Conservation (phyloP, 306 rosid species). For the Lotus japonicus region DNA sequence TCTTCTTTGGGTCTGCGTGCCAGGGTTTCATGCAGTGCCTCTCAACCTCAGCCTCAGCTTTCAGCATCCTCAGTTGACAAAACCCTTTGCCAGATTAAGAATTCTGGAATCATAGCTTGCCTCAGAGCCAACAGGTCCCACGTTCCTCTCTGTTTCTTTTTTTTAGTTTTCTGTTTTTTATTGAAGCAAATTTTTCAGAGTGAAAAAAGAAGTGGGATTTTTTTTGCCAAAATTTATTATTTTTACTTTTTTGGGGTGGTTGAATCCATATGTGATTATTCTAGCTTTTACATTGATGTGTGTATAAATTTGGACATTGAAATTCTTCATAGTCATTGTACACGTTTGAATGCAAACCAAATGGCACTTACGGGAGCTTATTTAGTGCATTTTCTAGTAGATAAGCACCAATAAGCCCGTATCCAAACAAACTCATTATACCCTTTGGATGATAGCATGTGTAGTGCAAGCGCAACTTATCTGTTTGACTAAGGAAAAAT, state of each 20-base stretch:
- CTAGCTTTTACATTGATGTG: background rate
- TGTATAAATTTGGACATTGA: background rate
- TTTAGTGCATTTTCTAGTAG: too few relatives aligned
- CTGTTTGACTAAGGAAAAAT: too few relatives aligned
- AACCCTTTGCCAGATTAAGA: slow-evolving; percentile 43
- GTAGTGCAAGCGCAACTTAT: too few relatives aligned
- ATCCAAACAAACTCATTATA: too few relatives aligned
- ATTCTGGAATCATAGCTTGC: slow-evolving; percentile 86
- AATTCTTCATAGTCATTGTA: too few relatives aligned
- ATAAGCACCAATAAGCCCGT: too few relatives aligned
- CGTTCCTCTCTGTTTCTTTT: background rate
- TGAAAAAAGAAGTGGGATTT: background rate
- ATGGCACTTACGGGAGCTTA: too few relatives aligned
- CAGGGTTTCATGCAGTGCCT: slow-evolving; percentile 30
- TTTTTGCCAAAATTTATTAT: background rate
- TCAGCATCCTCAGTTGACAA: slow-evolving; percentile 36
- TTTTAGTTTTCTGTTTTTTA: background rate
- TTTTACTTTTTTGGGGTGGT: background rate
- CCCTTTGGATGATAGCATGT: too few relatives aligned
- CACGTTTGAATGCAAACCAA: too few relatives aligned
- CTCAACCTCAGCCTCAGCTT: slow-evolving; percentile 16
- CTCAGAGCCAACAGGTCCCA: slow-evolving; percentile 70
- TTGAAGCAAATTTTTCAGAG: background rate
- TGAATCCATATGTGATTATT: background rate
- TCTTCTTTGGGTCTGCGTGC: slow-evolving; percentile 10